A percentile compares a stretch with the other conserved stretches of the same genome.
These are phyloP conservation scores for Endocarpon pusillum DNA, from an alignment of 495 filamentous ascomycete genomes.

Conservation along the genomic window DNA sequence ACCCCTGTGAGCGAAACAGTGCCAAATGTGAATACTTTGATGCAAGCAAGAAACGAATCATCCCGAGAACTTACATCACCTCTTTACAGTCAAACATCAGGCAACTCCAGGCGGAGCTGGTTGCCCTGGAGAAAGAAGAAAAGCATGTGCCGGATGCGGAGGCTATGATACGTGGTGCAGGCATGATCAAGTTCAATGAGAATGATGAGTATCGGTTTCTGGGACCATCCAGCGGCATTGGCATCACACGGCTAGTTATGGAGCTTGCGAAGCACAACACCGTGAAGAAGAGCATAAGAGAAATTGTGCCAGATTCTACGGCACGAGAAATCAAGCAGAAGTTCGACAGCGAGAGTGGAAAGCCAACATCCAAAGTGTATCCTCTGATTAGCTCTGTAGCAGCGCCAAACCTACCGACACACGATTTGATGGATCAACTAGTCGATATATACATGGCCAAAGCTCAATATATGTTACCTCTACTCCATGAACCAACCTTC, in stretches of 20 bases:
- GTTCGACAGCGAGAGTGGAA: slow-evolving; percentile 36
- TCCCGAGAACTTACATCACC: slow-evolving; percentile 75
- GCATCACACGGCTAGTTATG: slow-evolving; percentile 85
- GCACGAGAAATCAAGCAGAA: slow-evolving; percentile 39
- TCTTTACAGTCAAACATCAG: slow-evolving; percentile 70
- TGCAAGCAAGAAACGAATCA: slow-evolving; percentile 55
- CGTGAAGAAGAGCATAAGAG: slow-evolving; percentile 67
- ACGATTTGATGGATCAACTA: slow-evolving; percentile 49
- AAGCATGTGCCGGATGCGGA: slow-evolving; percentile 54
- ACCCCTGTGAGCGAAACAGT: slow-evolving; percentile 82
- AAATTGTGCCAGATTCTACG: slow-evolving; percentile 60
- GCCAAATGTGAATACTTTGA: slow-evolving; percentile 88
- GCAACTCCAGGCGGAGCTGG: slow-evolving; percentile 57
- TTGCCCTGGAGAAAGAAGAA: slow-evolving; percentile 40
- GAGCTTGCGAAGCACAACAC: slow-evolving; percentile 83
- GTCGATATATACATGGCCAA: slow-evolving; percentile 66
- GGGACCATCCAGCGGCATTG: slow-evolving; percentile 82
- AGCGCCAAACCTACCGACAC: slow-evolving; percentile 48
- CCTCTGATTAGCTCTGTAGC: slow-evolving; percentile 62
- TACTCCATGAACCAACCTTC: slow-evolving; percentile 69
- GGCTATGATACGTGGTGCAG: slow-evolving; percentile 65
- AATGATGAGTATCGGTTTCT: slow-evolving; percentile 76
- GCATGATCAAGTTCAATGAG: slow-evolving; percentile 62
- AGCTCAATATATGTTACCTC: slow-evolving; percentile 73
- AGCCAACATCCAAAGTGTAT: slow-evolving; percentile 52